phyloP scores from a whole-genome alignment of 2,329 filamentous ascomycete species.

The Nemania serpens region DNA sequence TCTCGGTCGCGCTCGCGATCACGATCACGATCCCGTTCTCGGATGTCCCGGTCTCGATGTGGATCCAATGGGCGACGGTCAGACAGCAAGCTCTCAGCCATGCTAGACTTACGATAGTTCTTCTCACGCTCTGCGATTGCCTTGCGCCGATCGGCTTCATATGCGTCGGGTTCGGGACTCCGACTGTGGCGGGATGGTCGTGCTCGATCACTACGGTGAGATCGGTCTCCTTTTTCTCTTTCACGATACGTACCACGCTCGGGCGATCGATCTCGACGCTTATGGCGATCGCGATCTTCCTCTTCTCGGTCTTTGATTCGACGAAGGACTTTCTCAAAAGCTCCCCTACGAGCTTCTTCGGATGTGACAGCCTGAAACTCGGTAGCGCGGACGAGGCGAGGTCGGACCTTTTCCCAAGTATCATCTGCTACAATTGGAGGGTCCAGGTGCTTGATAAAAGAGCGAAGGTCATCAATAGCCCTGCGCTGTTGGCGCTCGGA shows the following conservation, averaged over 20 bases:
- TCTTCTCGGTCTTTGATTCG: conserved; percentile 92
- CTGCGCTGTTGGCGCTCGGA: conserved; percentile 85
- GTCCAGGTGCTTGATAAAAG: conserved; percentile 85
- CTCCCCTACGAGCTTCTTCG: conserved; percentile 80
- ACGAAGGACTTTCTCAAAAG: conserved; percentile 90
- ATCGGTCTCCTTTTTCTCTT: conserved; percentile 63
- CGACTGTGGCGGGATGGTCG: conserved; percentile 71
- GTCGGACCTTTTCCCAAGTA: conserved; percentile 85
- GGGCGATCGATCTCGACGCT: conserved; percentile 61
- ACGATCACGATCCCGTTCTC: conserved; percentile 45
- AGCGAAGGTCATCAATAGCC: conserved; percentile 81
- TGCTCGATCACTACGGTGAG: conserved; percentile 60
- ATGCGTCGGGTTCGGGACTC: conserved; percentile 89
- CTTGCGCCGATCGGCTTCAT: conserved; percentile 92
- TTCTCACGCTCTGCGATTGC: conserved; percentile 93
- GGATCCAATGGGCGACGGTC: conserved; percentile 56
- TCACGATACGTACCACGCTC: conserved; percentile 62
- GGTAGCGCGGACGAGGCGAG: conserved; percentile 76
- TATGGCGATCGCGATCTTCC: conserved; percentile 71
- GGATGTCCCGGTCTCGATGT: conserved; percentile 49
- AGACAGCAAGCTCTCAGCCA: conserved; percentile 66
- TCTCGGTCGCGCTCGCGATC: conserved; percentile 45
- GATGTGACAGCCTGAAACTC: conserved; percentile 84
- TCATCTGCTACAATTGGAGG: conserved; percentile 79
- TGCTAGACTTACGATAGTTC: conserved; percentile 81